These are phyloP conservation scores for Rubroshorea leprosula DNA, from an alignment of 345 rosid genomes.

Conservation along the genomic window DNA sequence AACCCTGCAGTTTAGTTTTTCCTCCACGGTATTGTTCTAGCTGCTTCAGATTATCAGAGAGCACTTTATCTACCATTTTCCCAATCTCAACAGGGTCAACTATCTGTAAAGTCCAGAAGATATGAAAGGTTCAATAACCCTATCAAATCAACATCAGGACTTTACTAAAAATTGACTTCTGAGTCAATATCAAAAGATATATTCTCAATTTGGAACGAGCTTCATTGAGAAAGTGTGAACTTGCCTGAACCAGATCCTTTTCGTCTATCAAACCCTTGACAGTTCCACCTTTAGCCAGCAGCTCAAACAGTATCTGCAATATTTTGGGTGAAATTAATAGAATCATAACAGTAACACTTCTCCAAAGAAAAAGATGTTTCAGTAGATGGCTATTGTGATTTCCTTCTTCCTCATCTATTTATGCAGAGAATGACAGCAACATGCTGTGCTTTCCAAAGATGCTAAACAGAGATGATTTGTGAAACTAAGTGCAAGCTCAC, in stretches of 20 bases:
- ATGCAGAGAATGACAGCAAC: too few relatives aligned
- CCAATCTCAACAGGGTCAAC: conserved; percentile 74
- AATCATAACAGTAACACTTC: neutral
- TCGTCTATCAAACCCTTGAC: conserved; percentile 74
- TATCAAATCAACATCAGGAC: neutral
- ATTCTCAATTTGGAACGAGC: neutral
- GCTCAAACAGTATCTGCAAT: conserved; percentile 71
- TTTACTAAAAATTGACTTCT: neutral
- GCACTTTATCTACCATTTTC: conserved; percentile 67
- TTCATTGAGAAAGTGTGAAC: conserved; percentile 24
- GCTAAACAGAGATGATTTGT: too few relatives aligned
- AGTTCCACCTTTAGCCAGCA: conserved; percentile 90
- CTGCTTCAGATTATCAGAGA: conserved; percentile 76
- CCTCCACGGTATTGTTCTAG: conserved; percentile 80
- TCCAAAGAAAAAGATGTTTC: neutral
- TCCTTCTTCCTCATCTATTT: neutral
- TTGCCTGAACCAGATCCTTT: conserved; percentile 89
- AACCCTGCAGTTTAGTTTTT: conserved; percentile 82
- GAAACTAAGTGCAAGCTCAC: too few relatives aligned
- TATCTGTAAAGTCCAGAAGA: conserved; percentile 41
- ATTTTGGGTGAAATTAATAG: neutral
- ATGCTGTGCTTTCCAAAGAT: too few relatives aligned
- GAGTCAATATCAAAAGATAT: neutral
- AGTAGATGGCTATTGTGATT: neutral
- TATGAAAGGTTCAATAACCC: conserved; percentile 6